Evolutionary conservation across 2,329 filamentous ascomycete genomes (phyloP), one percentile per base, ranked within the genome.

Genomic region (Colletotrichum ledebouriae): DNA sequence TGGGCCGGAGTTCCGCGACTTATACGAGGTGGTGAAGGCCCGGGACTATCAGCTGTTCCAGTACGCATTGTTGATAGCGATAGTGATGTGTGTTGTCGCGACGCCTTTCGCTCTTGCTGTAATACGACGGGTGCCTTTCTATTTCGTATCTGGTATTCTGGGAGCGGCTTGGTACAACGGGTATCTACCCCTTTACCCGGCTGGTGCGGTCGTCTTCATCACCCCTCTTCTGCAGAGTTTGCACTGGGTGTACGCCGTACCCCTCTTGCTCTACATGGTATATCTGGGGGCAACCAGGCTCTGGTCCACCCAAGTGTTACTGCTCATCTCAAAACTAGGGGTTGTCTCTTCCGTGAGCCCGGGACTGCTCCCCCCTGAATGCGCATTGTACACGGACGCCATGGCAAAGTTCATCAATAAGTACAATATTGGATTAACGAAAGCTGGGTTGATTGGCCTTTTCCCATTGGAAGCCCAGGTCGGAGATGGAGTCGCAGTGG

Each of bases 361-460:
- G 9, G 49, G 49, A 6, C 12, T 33, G 3, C 49, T 53, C 12
- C 49, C 49, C 6, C 29, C 49, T 0, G n/a, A 53, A 1, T 37
- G 49, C 5, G 15, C 15, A 2, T 12, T 53, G 29, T 53, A 53
- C 25, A 53, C 49, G 3, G 34, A 53, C 49, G 25, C 29, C 25
- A 6, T 53, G 29, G 29, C 49, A 3, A 37, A 7, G 6, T 12
- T 37, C 29, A 33, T 12, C 25, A 53, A 53, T 2, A 53, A 53
- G 34, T 53, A 34, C 15, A 33, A 53, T 12, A 56, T 52, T 41
- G 62, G 17, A 1, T 7, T 59, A 9, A 52, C 44, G 15, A 50
- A 44, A 20, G 25, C 44, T n/a, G 56, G 62, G 34, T 29, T 50
- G 17, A 4, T 65, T 5, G 56, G 62, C 1, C 7, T 65, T 33